Percentiles rank a stretch among this genome's conserved stretches.
phyloP scores from a whole-genome alignment of 73 alveolate genomes.

The Paramecium tetraurelia region DNA sequence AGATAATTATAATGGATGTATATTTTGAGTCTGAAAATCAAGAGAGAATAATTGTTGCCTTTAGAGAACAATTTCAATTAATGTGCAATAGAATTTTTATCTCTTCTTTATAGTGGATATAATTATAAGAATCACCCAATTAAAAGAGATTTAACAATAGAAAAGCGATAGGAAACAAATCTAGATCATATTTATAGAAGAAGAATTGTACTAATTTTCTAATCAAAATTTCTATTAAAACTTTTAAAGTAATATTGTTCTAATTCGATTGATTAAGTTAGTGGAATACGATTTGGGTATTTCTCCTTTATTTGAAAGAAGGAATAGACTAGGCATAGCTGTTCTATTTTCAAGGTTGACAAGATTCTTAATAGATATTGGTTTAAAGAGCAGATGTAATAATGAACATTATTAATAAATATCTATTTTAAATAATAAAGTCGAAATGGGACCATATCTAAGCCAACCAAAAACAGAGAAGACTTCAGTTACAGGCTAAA shows the following conservation, averaged over 20 bases:
- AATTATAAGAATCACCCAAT: too few species aligned
- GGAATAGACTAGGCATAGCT: neutral
- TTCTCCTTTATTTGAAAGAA: neutral
- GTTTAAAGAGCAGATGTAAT: neutral
- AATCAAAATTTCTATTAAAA: neutral
- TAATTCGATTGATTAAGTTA: neutral
- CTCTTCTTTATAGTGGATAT: too few species aligned
- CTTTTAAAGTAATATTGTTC: neutral
- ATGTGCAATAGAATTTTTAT: too few species aligned
- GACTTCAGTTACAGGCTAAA: conserved; percentile 72
- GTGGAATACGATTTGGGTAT: neutral
- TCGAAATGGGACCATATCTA: conserved; percentile 84
- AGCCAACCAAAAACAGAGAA: conserved; percentile 80
- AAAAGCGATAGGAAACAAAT: too few species aligned
- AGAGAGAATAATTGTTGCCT: too few species aligned
- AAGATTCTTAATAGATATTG: neutral
- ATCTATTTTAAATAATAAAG: neutral
- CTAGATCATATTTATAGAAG: neutral
- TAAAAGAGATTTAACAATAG: too few species aligned
- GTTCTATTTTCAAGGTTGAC: neutral
- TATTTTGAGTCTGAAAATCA: too few species aligned
- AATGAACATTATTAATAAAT: neutral
- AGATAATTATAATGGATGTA: too few species aligned
- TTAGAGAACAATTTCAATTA: too few species aligned
- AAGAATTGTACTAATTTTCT: neutral